Evolutionary conservation across 2,329 filamentous ascomycete genomes (phyloP), one percentile per base, ranked within the genome.

Genomic region (Biscogniauxia sp.): DNA sequence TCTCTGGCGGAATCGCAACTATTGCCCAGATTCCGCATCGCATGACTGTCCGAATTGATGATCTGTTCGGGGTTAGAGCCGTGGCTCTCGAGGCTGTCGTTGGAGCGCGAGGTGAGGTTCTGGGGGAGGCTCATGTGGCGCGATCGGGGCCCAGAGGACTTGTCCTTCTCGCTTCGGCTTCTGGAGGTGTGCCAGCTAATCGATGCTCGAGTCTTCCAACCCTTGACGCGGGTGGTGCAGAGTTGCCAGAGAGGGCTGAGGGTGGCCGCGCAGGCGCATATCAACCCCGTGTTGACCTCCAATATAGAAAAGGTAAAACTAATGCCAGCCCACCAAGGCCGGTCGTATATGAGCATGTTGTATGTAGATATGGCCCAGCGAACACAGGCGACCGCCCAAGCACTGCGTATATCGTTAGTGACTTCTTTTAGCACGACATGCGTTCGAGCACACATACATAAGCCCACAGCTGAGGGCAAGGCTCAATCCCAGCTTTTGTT

Each of bases 331-430:
- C 70, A 73, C 70, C 70, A 72, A 3, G 70, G 65, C 9, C 70
- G 66, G 54, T 73, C 70, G 53, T 73, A 69, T 8, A 56, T 69
- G 32, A 69, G 59, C 60, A 68, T 67, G 37, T 72, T 66, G 13
- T 73, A 73, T 17, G 70, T 73, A 15, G 67, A 71, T 53, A 73
- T 69, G 2, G 64, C 66, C 64, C 70, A 72, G 8, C 70, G 69
- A 17, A 71, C 51, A 19, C 67, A 69, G 4, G 70, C 69, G 15
- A 73, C 66, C 28, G 67, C 63, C 70, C 70, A 73, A 20, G 70
- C 70, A 56, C 70, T 73, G 37, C 23, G 19, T 28, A 11, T 4
- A 17, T n/a, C 52, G 56, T 68, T 62, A 68, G 67, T 32, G 17
- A 56, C 20, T 15, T 6, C 11, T 3, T 53, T 25, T 11, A 52